These are phyloP conservation scores for Chytriomyces sp. DNA, from an alignment of 192 early-diverging fungal species.

Conservation along the genomic window DNA sequence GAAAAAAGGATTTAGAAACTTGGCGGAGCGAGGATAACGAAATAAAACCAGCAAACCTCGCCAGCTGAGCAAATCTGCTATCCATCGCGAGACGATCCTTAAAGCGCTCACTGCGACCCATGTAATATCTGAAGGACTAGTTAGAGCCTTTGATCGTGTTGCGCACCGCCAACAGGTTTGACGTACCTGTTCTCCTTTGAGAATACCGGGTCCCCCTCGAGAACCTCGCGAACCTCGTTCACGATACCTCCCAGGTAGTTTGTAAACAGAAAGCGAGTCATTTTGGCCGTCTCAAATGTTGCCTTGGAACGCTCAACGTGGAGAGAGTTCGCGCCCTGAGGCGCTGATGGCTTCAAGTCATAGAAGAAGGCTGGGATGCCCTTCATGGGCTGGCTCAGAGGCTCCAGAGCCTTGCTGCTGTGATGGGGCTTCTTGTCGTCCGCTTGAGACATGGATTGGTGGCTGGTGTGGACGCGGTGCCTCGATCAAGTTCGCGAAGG, in stretches of 20 bases:
- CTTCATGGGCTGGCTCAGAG: not conserved
- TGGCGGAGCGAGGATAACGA: not conserved
- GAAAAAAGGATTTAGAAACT: not conserved
- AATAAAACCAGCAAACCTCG: not conserved
- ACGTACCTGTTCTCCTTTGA: slow-evolving; percentile 54
- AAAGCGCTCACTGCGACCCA: slow-evolving; percentile 72
- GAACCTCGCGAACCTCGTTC: slow-evolving; percentile 58
- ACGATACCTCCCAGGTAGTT: slow-evolving; percentile 60
- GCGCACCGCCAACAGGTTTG: not conserved
- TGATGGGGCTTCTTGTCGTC: not conserved
- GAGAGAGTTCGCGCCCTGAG: slow-evolving; percentile 44
- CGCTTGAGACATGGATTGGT: too few species aligned
- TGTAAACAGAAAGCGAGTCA: slow-evolving; percentile 70
- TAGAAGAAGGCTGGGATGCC: slow-evolving; percentile 29
- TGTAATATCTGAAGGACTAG: slow-evolving; percentile 64
- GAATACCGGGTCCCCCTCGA: slow-evolving; percentile 74
- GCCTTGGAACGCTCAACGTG: slow-evolving; percentile 68
- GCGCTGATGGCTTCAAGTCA: slow-evolving; percentile 28
- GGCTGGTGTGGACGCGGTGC: too few species aligned
- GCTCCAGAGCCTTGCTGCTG: not conserved
- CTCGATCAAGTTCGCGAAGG: too few species aligned
- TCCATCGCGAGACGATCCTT: slow-evolving; percentile 63
- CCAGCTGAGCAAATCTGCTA: slow-evolving; percentile 63
- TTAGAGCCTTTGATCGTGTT: not conserved
- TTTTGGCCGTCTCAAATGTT: slow-evolving; percentile 63